Percentiles rank a stretch among this genome's conserved stretches.
Conservation (phyloP, 805 yeast species). For the Starmerella geochares region DNA sequence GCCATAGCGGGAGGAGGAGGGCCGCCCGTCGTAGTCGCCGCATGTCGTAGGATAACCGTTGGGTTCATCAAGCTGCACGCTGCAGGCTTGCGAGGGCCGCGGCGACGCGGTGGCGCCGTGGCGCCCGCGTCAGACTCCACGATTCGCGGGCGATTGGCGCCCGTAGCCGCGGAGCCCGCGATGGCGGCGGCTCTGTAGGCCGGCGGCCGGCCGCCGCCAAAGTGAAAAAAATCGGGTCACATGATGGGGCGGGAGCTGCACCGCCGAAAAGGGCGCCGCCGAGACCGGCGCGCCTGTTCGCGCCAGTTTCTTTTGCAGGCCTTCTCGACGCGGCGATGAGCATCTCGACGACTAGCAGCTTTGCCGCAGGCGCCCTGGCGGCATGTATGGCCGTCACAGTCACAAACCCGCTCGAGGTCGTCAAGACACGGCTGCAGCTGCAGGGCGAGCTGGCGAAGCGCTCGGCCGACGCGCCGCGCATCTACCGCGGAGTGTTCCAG, state of each 20-base stretch:
- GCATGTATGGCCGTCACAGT: conserved; percentile 97
- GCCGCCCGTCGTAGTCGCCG: neutral
- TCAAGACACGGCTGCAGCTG: conserved; percentile 90
- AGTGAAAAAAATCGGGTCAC: neutral
- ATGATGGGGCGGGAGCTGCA: neutral
- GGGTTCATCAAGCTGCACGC: neutral
- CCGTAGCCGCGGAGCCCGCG: too few species aligned
- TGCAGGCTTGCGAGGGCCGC: too few species aligned
- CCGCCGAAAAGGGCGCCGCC: neutral
- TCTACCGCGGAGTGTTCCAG: conserved; percentile 78
- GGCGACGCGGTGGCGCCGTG: too few species aligned
- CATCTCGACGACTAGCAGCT: conserved; percentile 43
- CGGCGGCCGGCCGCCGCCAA: neutral
- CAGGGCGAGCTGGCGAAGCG: conserved; percentile 73
- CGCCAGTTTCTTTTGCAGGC: neutral
- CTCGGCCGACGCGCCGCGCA: conserved; percentile 36
- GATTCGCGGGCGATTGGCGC: too few species aligned
- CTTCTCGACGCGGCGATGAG: conserved; percentile 1
- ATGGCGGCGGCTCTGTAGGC: too few species aligned
- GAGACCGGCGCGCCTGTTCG: neutral
- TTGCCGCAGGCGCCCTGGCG: conserved; percentile 83
- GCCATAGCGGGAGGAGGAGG: neutral
- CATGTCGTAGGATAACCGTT: neutral
- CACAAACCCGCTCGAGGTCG: conserved; percentile 90
- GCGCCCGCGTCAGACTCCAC: too few species aligned